Evolutionary conservation across 2,329 filamentous ascomycete species (phyloP), one percentile per base, ranked within the genome.

Genomic region (Colletotrichum sp.): DNA sequence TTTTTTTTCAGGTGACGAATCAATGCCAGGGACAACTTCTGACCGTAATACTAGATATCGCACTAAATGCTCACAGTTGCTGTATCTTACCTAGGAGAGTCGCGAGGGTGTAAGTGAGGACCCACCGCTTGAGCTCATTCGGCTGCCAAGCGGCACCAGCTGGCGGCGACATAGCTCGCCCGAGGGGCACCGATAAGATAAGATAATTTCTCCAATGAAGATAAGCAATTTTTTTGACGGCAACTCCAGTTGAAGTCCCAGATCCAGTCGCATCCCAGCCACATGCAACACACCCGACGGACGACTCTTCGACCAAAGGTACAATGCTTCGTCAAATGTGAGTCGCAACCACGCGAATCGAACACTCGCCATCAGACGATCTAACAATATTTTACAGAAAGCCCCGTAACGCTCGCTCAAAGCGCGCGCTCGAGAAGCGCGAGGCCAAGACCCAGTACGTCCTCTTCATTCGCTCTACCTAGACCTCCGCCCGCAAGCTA

Each of bases 371-470:
- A 21, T 28, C 10, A 15, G 16, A 9, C 3, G 1, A 18, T 26
- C 61, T 78, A 21, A 76, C 12, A 38, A 13, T 3, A 0, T 3
- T 2, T 16, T 21, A 65, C 58, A 91, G 90, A 83, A 91, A 91
- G 85, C 90, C 91, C 79, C 88, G 89, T 78, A 92, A 91, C 86
- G 96, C 96, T 80, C 96, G 97, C 89, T 97, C 96, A 74, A 98
- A 98, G 90, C 94, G 97, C 80, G 96, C 95, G 78, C 93, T 98
- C 83, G 97, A 98, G 84, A 96, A 97, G 87, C 94, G 95, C 82
- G 96, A 95, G 82, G 95, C 97, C 73, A 98, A 98, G 85, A 88
- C 92, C 79, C 88, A 94, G 85, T 76, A 65, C 56, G 48, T 73
- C 66, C 38, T 73, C 58, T 24, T 52, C 38, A 3, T 9, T 52